These are phyloP conservation scores for Elongisporangium anandrum DNA, from an alignment of 352 stramenopile genomes.

Conservation along the genomic window DNA sequence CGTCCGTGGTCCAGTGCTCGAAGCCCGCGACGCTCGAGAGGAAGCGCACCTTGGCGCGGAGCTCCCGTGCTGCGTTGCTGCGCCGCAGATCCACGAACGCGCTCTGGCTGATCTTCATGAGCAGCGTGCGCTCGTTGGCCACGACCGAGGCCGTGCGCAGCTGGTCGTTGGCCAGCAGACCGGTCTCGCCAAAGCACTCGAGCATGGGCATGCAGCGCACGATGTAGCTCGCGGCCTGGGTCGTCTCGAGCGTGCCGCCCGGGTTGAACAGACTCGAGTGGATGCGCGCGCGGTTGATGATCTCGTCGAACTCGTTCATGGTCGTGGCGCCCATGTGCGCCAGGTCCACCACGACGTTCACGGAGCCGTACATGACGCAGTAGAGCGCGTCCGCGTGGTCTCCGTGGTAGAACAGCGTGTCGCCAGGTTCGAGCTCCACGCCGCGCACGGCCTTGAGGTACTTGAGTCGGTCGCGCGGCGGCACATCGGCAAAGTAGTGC, in stretches of 20 bases:
- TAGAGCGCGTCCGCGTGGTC: conserved; percentile 72
- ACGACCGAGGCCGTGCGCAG: conserved; percentile 63
- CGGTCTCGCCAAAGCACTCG: conserved; percentile 72
- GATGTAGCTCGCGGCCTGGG: conserved; percentile 48
- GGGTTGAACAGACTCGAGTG: conserved; percentile 67
- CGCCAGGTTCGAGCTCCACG: conserved; percentile 54
- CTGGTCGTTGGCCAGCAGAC: conserved; percentile 48
- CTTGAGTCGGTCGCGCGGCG: conserved; percentile 38
- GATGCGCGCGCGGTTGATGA: conserved; percentile 61
- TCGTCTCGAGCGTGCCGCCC: conserved; percentile 34
- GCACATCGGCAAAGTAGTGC: conserved; percentile 62
- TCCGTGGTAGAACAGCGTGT: conserved; percentile 66
- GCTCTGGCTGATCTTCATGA: conserved; percentile 68
- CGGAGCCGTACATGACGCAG: conserved; percentile 68
- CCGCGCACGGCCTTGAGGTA: conserved; percentile 66
- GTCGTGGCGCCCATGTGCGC: conserved; percentile 58
- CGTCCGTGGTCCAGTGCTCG: conserved; percentile 64
- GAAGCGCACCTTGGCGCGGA: conserved; percentile 65
- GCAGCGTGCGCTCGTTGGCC: conserved; percentile 56
- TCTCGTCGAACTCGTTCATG: conserved; percentile 67
- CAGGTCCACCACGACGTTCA: conserved; percentile 75
- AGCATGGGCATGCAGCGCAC: conserved; percentile 58
- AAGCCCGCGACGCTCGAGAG: conserved; percentile 35
- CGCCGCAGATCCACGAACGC: conserved; percentile 58
- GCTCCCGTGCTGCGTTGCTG: conserved; percentile 45